A percentile compares a stretch with the other conserved stretches of the same genome.
Conservation (phyloP, 139 green algal species). For the Yamagishiella unicocca region DNA sequence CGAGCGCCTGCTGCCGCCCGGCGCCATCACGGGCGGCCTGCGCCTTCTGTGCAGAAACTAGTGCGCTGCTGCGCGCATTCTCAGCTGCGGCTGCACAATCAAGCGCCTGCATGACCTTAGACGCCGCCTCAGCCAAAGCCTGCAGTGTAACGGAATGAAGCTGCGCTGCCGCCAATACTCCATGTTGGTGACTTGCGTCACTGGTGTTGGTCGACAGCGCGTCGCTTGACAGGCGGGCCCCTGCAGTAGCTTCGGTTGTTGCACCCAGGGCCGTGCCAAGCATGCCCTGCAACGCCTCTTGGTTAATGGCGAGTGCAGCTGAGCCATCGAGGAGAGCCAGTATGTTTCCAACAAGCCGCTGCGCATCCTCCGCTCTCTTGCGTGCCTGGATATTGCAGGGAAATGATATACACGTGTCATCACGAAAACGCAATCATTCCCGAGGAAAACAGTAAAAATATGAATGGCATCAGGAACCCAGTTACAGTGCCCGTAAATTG, state of each 20-base stretch:
- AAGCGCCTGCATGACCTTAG: not conserved
- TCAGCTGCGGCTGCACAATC: not conserved
- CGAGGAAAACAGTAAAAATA: not conserved
- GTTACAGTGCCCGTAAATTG: not conserved
- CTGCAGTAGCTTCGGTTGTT: too few species aligned
- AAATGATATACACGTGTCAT: not conserved
- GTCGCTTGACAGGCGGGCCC: too few species aligned
- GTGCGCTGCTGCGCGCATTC: not conserved
- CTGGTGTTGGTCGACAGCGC: too few species aligned
- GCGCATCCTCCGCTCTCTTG: conserved; percentile 21
- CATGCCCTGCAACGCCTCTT: not conserved
- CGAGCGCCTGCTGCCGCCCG: not conserved
- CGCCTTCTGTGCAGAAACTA: not conserved
- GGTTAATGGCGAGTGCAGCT: not conserved
- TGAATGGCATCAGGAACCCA: not conserved
- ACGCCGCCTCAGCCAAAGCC: conserved; percentile 4
- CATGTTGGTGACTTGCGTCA: not conserved
- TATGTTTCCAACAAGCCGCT: not conserved
- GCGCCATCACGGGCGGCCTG: not conserved
- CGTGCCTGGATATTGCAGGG: conserved; percentile 24
- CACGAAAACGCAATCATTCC: not conserved
- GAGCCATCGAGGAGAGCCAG: not conserved
- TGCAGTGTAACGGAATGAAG: conserved; percentile 44
- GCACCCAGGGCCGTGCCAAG: not conserved
- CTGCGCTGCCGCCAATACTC: conserved; percentile 1